These are phyloP conservation scores for Apiospora hydei DNA, from an alignment of 2,329 filamentous ascomycete species.

Conservation along the genomic window DNA sequence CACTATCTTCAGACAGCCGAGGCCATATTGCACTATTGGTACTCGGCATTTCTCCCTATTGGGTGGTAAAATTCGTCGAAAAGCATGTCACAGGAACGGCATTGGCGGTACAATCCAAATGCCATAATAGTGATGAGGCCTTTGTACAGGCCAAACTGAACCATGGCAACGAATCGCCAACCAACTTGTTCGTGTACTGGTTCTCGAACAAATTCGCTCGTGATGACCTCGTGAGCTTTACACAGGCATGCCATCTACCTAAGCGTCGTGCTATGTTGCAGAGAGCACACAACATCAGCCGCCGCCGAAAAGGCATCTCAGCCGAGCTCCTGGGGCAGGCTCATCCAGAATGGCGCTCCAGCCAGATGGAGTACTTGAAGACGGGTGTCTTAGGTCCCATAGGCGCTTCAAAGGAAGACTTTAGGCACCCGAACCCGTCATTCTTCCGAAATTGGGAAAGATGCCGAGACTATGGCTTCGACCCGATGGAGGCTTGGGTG, in stretches of 20 bases:
- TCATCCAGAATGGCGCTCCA: background rate
- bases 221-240: background rate
- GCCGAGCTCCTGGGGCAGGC: background rate
- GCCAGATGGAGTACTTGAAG: background rate
- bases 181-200: background rate
- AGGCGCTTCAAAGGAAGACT: background rate
- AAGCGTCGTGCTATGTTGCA: background rate
- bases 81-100: fast-evolving
- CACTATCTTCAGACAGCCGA: background rate
- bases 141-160: background rate
- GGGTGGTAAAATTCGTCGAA: background rate
- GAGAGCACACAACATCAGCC: constrained; percentile 2
- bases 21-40: constrained; percentile 5
- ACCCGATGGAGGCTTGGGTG: background rate
- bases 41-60: background rate
- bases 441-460: background rate
- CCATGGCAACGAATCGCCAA: background rate
- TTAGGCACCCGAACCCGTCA: background rate
- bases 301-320: background rate
- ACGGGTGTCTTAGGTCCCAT: background rate
- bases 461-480: background rate
- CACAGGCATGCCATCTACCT: background rate
- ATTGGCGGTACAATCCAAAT: fast-evolving
- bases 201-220: background rate
- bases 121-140: background rate